Evolutionary conservation across 257 asterid species (phyloP).

Genomic region (Fraxinus anomala): DNA sequence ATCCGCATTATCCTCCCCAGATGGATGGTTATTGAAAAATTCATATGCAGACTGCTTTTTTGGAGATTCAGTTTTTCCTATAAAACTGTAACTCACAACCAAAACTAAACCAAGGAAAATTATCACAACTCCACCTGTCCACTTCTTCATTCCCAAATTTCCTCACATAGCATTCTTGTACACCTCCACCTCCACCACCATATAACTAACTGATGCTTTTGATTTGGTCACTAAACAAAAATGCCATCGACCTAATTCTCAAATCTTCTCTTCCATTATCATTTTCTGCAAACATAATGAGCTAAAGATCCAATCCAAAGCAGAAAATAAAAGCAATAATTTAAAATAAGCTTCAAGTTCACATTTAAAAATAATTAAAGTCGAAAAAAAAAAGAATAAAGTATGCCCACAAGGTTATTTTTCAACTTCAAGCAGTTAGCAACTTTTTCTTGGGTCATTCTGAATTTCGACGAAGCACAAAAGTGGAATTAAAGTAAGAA

Average conservation of each 20-base stretch:
- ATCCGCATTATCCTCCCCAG: conserved; percentile 27
- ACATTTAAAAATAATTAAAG: background rate
- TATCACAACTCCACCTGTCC: conserved; percentile 69
- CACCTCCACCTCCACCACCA: background rate
- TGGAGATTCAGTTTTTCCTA: conserved; percentile 46
- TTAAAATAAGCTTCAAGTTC: background rate
- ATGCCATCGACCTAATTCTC: background rate
- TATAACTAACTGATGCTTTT: background rate
- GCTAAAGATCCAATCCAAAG: background rate
- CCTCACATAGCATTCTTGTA: background rate
- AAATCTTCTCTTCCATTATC: background rate
- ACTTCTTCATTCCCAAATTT: conserved; percentile 65
- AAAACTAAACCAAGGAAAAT: conserved; percentile 54
- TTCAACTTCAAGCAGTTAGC: background rate
- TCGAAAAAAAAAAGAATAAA: background rate
- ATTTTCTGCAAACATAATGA: background rate
- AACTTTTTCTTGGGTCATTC: background rate
- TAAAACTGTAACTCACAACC: conserved; percentile 50
- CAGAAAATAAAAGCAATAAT: background rate
- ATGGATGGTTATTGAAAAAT: conserved; percentile 62
- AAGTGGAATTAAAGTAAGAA: background rate
- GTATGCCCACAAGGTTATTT: background rate
- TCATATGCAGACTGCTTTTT: conserved; percentile 63
- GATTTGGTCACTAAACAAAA: background rate
- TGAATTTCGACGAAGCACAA: background rate